Evolutionary conservation across 768 basidiomycete species (phyloP).

Genomic region (Amanita brunnescens): DNA sequence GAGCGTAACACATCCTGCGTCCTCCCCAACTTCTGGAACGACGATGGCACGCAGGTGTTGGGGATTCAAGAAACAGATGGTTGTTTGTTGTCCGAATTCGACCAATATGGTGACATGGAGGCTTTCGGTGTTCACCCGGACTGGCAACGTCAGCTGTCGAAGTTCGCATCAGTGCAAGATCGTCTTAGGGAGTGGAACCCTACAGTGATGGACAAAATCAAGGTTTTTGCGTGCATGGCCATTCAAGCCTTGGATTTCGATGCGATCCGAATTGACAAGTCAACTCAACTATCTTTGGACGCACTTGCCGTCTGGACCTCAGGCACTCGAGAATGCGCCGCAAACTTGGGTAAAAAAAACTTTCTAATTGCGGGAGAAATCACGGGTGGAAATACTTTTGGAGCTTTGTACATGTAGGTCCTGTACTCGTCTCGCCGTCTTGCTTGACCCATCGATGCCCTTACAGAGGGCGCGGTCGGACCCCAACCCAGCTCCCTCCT

Average conservation of each 20-base stretch:
- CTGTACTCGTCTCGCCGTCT: background rate
- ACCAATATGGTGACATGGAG: conserved; percentile 95
- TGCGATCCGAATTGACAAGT: conserved; percentile 92
- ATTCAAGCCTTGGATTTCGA: conserved; percentile 87
- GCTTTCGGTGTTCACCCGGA: conserved; percentile 95
- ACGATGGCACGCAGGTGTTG: conserved; percentile 54
- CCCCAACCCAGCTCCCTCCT: conserved; percentile 57
- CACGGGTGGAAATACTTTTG: conserved; percentile 89
- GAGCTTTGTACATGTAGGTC: conserved; percentile 73
- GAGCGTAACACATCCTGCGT: conserved; percentile 64
- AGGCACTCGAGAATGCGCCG: conserved; percentile 67
- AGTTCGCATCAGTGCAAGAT: conserved; percentile 95
- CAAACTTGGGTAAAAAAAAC: conserved; percentile 65
- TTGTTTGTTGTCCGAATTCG: conserved; percentile 79
- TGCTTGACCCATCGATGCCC: background rate
- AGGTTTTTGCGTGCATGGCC: conserved; percentile 75
- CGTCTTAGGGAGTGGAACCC: conserved; percentile 91
- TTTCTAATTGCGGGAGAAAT: conserved; percentile 92
- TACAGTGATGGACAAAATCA: conserved; percentile 66
- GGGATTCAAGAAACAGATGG: conserved; percentile 47
- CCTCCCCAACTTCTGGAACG: conserved; percentile 74
- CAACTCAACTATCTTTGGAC: conserved; percentile 83
- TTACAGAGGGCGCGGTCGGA: conserved; percentile 79
- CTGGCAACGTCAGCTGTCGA: conserved; percentile 89
- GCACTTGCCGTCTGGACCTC: conserved; percentile 72